Percentiles rank a stretch among this genome's conserved stretches.
phyloP scores from a whole-genome alignment of 768 basidiomycete species.

The Tremella yokohamensis region DNA sequence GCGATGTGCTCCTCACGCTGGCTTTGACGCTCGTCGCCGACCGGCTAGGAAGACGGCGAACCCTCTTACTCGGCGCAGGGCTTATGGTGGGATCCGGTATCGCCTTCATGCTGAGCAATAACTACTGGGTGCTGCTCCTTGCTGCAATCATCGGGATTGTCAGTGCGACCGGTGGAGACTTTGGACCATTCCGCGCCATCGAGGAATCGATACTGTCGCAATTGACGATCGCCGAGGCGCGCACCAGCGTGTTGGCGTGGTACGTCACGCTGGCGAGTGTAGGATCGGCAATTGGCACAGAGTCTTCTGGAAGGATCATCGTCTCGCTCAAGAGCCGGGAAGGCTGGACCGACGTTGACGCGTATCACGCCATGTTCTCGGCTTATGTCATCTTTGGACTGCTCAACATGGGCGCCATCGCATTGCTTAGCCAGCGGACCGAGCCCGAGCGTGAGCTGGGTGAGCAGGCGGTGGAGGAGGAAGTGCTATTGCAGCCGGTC shows the following conservation, averaged over 20 bases:
- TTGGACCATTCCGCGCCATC: slow-evolving; percentile 42
- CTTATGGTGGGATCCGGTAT: slow-evolving; percentile 40
- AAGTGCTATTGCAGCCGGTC: neutral
- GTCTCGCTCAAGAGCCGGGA: slow-evolving; percentile 9
- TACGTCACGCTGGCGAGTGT: slow-evolving; percentile 25
- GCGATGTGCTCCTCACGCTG: slow-evolving; percentile 42
- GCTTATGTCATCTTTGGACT: slow-evolving; percentile 30
- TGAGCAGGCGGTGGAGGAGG: slow-evolving; percentile 7
- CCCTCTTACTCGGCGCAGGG: slow-evolving; percentile 32
- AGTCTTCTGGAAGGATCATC: slow-evolving; percentile 19
- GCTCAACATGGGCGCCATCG: slow-evolving; percentile 18
- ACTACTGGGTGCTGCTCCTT: slow-evolving; percentile 34
- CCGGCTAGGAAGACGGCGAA: slow-evolving; percentile 30
- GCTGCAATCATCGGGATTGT: slow-evolving; percentile 40
- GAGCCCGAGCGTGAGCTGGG: slow-evolving; percentile 8
- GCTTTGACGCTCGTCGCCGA: slow-evolving; percentile 41
- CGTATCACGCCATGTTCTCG: slow-evolving; percentile 33
- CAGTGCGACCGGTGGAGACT: slow-evolving; percentile 33
- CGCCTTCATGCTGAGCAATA: slow-evolving; percentile 20
- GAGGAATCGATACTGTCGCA: slow-evolving; percentile 44
- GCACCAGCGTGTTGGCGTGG: slow-evolving; percentile 32
- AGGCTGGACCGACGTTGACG: slow-evolving; percentile 24
- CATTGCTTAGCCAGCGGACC: slow-evolving; percentile 13
- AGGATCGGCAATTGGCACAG: slow-evolving; percentile 32
- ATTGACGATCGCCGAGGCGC: slow-evolving; percentile 19